A percentile compares a stretch with the other conserved stretches of the same genome.
These are phyloP conservation scores for Talaromyces trachyspermus DNA, from an alignment of 495 filamentous ascomycete species.

Conservation along the genomic window DNA sequence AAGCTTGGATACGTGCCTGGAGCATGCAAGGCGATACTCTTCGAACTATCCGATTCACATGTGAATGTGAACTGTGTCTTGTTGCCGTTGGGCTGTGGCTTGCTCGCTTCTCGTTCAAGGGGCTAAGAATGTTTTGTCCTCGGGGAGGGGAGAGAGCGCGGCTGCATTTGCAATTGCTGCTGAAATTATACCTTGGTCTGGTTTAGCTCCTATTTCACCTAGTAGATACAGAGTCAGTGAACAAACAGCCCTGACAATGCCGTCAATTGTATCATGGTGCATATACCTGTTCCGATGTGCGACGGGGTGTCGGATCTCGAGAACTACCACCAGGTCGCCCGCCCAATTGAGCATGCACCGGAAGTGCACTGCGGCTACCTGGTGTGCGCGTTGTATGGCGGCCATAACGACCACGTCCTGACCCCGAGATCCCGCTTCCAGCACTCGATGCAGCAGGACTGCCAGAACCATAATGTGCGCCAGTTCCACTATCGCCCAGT, in stretches of 20 bases:
- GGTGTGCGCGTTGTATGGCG: slow-evolving; percentile 39
- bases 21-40: slow-evolving; percentile 48
- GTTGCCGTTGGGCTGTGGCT: slow-evolving; percentile 49
- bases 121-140: slow-evolving; percentile 66
- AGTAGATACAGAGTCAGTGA: slow-evolving; percentile 5
- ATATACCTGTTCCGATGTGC: slow-evolving; percentile 31
- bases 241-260: neutral
- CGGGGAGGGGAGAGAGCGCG: slow-evolving; percentile 53
- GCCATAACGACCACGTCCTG: slow-evolving; percentile 73
- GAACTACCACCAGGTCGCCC: slow-evolving; percentile 25
- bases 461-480: slow-evolving; percentile 50
- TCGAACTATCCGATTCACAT: slow-evolving; percentile 67
- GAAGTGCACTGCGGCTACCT: slow-evolving; percentile 60
- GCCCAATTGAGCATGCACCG: slow-evolving; percentile 31
- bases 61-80: slow-evolving; percentile 91
- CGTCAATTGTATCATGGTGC: neutral
- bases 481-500: slow-evolving; percentile 40
- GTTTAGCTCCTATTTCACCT: slow-evolving; percentile 26
- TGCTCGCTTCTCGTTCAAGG: slow-evolving; percentile 58
- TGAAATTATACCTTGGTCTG: slow-evolving; percentile 74
- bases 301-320: slow-evolving; percentile 34
- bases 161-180: slow-evolving; percentile 85
- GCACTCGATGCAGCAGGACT: slow-evolving; percentile 40
- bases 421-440: slow-evolving; percentile 62
- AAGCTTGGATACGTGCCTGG: slow-evolving; percentile 22